phyloP scores from a whole-genome alignment of 192 early-diverging fungal genomes.

The Gigaspora rosea region DNA sequence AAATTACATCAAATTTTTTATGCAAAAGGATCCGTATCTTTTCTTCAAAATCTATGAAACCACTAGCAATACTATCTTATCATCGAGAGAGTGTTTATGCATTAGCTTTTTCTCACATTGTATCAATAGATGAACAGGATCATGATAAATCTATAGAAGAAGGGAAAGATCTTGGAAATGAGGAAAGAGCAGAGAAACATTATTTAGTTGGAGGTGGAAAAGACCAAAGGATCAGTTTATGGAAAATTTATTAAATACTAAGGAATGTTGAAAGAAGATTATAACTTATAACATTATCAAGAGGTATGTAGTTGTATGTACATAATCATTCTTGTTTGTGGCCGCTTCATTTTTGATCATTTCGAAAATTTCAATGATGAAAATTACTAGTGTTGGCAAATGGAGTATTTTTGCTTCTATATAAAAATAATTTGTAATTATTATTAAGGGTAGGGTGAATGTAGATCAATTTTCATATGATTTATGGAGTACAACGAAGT shows the following conservation, averaged over 20 bases:
- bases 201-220: conserved; percentile 44
- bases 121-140: conserved; percentile 19
- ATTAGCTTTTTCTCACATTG: conserved; percentile 37
- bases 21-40: conserved; percentile 39
- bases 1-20: neutral
- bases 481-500: no score
- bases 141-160: conserved; percentile 22
- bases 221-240: conserved; percentile 43
- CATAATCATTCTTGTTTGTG: no score
- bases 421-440: no score
- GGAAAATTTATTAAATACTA: conserved; percentile 44
- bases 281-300: no score
- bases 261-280: neutral
- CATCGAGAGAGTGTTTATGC: conserved; percentile 43
- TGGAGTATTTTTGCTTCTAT: no score
- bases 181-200: conserved; percentile 31
- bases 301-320: no score
- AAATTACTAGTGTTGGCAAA: no score
- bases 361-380: no score
- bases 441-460: no score
- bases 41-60: conserved; percentile 42
- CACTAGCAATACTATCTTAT: conserved; percentile 45
- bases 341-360: no score
- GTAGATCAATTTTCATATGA: no score
- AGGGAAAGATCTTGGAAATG: conserved; percentile 31